A percentile compares a stretch with the other conserved stretches of the same genome.
phyloP scores from a whole-genome alignment of 2,329 filamentous ascomycete genomes.

The Sarocladium brachiariae region DNA sequence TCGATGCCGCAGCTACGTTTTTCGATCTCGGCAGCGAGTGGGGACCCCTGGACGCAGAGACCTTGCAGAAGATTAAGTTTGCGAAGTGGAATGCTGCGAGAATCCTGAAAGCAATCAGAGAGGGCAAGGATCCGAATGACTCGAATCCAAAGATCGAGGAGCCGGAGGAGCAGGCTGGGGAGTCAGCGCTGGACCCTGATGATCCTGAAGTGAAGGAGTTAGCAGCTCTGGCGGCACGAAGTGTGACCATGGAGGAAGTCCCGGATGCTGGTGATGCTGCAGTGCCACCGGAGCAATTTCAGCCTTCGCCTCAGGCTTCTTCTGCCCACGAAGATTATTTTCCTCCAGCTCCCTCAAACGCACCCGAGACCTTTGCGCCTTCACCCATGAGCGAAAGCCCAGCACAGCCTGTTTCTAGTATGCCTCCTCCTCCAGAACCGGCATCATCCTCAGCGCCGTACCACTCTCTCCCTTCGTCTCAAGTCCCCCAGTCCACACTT shows the following conservation, averaged over 20 bases:
- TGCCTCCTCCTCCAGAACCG: slow-evolving; percentile 17
- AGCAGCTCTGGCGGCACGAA: slow-evolving; percentile 30
- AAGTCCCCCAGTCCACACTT: slow-evolving; percentile 18
- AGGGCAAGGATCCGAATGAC: slow-evolving; percentile 85
- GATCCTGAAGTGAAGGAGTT: slow-evolving; percentile 57
- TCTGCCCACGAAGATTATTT: slow-evolving; percentile 26
- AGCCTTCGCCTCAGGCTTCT: slow-evolving; percentile 20
- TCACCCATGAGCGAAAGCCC: slow-evolving; percentile 28
- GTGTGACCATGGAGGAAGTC: slow-evolving; percentile 46
- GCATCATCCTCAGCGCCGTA: slow-evolving; percentile 8
- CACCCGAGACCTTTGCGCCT: slow-evolving; percentile 24
- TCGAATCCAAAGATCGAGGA: slow-evolving; percentile 63
- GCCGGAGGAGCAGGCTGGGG: slow-evolving; percentile 28
- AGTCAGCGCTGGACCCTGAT: slow-evolving; percentile 48
- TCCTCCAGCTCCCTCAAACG: slow-evolving; percentile 17
- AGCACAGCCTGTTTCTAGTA: slow-evolving; percentile 9
- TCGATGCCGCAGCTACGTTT: slow-evolving; percentile 87
- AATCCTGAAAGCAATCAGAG: slow-evolving; percentile 85
- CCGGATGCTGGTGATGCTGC: slow-evolving; percentile 34
- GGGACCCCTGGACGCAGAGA: slow-evolving; percentile 67
- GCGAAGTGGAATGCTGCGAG: slow-evolving; percentile 92
- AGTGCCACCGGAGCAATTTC: slow-evolving; percentile 17
- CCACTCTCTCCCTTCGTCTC: slow-evolving; percentile 15
- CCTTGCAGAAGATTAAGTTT: slow-evolving; percentile 83
- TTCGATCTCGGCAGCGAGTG: slow-evolving; percentile 84